Conservation (phyloP, 768 basidiomycete genomes). For the Trametes punicea region DNA sequence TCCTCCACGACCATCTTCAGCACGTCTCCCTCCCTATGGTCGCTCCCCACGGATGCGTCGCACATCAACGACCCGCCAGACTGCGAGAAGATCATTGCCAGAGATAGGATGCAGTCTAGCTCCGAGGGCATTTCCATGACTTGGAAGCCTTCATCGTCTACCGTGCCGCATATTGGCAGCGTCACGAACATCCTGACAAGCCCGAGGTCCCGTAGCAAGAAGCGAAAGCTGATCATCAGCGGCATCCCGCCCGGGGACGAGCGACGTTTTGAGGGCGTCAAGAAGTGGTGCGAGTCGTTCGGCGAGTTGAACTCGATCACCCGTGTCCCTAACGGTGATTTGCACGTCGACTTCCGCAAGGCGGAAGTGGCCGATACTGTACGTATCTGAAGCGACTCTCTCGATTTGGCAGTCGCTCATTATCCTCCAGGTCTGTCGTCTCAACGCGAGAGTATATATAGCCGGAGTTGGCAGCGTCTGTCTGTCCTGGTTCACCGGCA, state of each 20-base stretch:
- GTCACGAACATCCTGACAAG: slow-evolving; percentile 24
- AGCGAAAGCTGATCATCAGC: slow-evolving; percentile 57
- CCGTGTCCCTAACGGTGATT: slow-evolving; percentile 71
- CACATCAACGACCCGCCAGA: slow-evolving; percentile 39
- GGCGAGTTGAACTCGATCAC: slow-evolving; percentile 73
- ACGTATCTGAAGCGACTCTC: slow-evolving; percentile 25
- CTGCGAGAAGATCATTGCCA: slow-evolving; percentile 29
- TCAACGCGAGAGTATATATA: slow-evolving; percentile 73
- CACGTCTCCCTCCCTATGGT: slow-evolving; percentile 37
- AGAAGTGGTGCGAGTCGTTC: slow-evolving; percentile 80
- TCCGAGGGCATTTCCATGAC: slow-evolving; percentile 35
- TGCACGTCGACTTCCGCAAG: slow-evolving; percentile 72
- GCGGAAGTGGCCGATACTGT: slow-evolving; percentile 82
- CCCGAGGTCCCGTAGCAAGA: slow-evolving; percentile 47
- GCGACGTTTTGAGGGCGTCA: slow-evolving; percentile 62
- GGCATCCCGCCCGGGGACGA: slow-evolving; percentile 61
- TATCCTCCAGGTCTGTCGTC: slow-evolving; percentile 60
- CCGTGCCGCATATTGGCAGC: slow-evolving; percentile 16
- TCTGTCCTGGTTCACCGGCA: slow-evolving; percentile 69
- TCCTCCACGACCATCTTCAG: slow-evolving; percentile 35
- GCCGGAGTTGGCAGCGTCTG: slow-evolving; percentile 74
- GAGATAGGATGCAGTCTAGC: slow-evolving; percentile 26
- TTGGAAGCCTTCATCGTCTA: slow-evolving; percentile 21
- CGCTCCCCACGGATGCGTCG: slow-evolving; percentile 37
- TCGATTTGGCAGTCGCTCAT: background rate